phyloP scores from a whole-genome alignment of 768 basidiomycete species.

The Mycena albidolilacea region DNA sequence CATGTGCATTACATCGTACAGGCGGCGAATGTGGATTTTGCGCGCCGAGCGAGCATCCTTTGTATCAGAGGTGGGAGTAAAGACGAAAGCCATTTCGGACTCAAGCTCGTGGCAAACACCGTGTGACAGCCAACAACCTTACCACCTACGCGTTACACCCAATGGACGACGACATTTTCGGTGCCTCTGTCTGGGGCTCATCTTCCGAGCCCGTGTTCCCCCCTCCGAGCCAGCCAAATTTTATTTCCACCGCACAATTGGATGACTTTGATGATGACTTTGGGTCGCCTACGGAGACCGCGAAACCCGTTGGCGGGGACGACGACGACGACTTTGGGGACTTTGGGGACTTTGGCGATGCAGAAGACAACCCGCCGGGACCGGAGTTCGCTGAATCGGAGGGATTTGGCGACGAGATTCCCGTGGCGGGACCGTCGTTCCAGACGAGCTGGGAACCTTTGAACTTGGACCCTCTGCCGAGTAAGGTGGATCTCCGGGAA shows the following conservation, averaged over 20 bases:
- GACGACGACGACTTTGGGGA: constrained; percentile 91
- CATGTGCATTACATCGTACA: constrained; percentile 82
- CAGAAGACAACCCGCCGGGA: constrained; percentile 51
- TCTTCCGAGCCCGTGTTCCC: constrained; percentile 54
- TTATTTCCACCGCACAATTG: constrained; percentile 47
- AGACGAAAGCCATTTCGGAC: constrained; percentile 65
- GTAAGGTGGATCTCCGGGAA: constrained; percentile 66
- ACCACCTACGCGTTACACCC: constrained; percentile 7
- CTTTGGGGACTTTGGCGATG: constrained; percentile 90
- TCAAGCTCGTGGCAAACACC: constrained; percentile 20
- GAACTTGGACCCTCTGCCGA: constrained; percentile 74
- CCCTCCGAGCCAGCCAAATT: constrained; percentile 45
- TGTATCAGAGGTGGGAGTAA: constrained; percentile 65
- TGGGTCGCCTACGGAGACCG: constrained; percentile 60
- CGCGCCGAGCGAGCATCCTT: constrained; percentile 68
- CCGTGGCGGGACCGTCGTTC: constrained; percentile 58
- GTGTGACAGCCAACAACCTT: background rate
- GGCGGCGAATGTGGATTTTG: constrained; percentile 79
- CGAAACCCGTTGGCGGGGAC: constrained; percentile 58
- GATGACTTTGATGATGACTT: constrained; percentile 80
- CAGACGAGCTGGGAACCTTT: constrained; percentile 72
- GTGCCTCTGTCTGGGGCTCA: constrained; percentile 81
- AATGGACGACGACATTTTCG: constrained; percentile 79
- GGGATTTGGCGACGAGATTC: constrained; percentile 54
- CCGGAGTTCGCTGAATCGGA: constrained; percentile 54